These are phyloP conservation scores for Aphanoascus verrucosus DNA, from an alignment of 2,329 filamentous ascomycete species.

Conservation along the genomic window DNA sequence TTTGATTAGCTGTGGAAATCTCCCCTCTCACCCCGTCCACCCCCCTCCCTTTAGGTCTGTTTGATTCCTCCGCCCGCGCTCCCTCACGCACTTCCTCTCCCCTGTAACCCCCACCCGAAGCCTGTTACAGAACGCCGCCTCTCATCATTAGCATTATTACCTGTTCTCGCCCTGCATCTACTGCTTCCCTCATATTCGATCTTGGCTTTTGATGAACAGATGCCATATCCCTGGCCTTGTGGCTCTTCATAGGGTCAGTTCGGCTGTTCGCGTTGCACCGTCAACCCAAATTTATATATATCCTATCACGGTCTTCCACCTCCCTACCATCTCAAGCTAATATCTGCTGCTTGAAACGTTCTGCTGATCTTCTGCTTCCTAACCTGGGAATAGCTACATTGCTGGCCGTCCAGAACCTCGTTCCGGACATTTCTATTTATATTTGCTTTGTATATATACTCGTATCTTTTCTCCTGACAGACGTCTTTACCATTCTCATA, in stretches of 20 bases:
- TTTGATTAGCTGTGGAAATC: neutral
- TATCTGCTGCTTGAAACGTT: neutral
- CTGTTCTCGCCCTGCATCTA: slow-evolving; percentile 4
- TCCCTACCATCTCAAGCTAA: neutral
- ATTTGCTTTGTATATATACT: slow-evolving; percentile 8
- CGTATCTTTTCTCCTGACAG: neutral
- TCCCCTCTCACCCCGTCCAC: neutral
- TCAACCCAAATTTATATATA: slow-evolving; percentile 12
- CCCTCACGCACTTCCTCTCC: neutral
- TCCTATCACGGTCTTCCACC: slow-evolving; percentile 10
- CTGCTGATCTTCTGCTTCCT: neutral
- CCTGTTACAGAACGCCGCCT: slow-evolving; percentile 4
- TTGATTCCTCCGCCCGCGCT: neutral
- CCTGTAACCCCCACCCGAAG: slow-evolving; percentile 8
- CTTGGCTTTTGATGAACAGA: slow-evolving; percentile 9
- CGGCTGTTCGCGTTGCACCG: slow-evolving; percentile 8
- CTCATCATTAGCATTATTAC: neutral
- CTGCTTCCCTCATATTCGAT: neutral
- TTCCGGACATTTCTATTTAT: slow-evolving; percentile 5
- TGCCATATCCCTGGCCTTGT: slow-evolving; percentile 7
- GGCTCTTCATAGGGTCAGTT: slow-evolving; percentile 5
- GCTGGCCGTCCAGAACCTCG: neutral
- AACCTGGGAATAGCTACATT: neutral
- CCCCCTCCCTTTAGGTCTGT: neutral
- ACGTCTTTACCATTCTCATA: neutral